Evolutionary conservation across 192 early-diverging fungal species (phyloP).

Genomic region (Dissophora globulifera): DNA sequence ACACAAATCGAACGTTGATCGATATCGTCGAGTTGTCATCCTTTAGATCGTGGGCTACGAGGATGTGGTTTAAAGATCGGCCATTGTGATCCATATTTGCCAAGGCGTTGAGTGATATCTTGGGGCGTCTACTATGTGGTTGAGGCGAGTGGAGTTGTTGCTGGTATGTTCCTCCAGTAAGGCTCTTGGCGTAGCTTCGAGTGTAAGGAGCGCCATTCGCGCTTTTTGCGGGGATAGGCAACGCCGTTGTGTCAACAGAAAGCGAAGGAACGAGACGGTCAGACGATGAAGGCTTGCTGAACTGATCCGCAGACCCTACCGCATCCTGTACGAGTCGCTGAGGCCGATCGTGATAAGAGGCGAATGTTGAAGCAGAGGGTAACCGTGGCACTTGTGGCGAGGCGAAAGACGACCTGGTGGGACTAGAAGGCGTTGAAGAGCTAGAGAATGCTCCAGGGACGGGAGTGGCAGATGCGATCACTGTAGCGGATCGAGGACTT

Average conservation of each 20-base stretch:
- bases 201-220: constrained; percentile 9
- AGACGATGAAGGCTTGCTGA: not conserved
- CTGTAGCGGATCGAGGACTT: not conserved
- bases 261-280: constrained; percentile 2
- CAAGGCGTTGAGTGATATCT: constrained; percentile 29
- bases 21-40: constrained; percentile 21
- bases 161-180: constrained; percentile 13
- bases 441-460: not conserved
- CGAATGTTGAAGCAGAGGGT: constrained; percentile 14
- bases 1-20: constrained; percentile 27
- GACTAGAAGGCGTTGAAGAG: constrained; percentile 15
- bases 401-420: constrained; percentile 18
- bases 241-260: constrained; percentile 1
- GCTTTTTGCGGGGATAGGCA: not conserved
- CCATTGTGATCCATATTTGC: constrained; percentile 35
- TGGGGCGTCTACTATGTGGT: constrained; percentile 9
- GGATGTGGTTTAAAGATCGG: constrained; percentile 3
- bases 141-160: constrained; percentile 2
- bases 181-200: constrained; percentile 20
- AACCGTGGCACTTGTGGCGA: constrained; percentile 7
- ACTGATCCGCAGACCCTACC: too few species aligned
- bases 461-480: not conserved
- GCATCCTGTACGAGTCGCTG: not conserved
- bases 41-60: constrained; percentile 7
- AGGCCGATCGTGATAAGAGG: constrained; percentile 8